Evolutionary conservation across 768 basidiomycete genomes (phyloP).

Genomic region (Hemileccinum impolitum): DNA sequence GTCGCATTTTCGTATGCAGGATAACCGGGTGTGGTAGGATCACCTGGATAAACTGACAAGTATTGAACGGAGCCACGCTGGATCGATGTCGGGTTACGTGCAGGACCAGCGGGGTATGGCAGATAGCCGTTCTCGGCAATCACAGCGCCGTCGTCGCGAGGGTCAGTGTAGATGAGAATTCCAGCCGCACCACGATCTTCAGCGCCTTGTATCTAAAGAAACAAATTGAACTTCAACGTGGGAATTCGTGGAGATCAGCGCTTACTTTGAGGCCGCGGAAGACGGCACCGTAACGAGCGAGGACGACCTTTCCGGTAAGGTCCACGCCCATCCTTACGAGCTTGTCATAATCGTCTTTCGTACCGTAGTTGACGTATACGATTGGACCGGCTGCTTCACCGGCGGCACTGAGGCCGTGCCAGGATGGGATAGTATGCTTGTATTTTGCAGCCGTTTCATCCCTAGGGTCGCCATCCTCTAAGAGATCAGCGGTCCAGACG

Average conservation of each 20-base stretch:
- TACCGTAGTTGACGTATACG: conserved; percentile 81
- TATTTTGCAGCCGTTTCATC: conserved; percentile 74
- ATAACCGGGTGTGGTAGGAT: conserved; percentile 83
- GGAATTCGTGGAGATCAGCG: conserved; percentile 2
- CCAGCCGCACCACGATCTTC: conserved; percentile 80
- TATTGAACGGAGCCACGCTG: conserved; percentile 83
- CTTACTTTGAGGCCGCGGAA: conserved; percentile 84
- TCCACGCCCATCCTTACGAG: conserved; percentile 64
- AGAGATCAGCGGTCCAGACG: conserved; percentile 69
- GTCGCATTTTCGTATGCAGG: conserved; percentile 83
- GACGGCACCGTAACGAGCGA: conserved; percentile 70
- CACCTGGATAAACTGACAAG: conserved; percentile 62
- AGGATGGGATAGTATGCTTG: conserved; percentile 67
- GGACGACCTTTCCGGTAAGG: conserved; percentile 72
- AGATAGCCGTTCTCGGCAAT: conserved; percentile 73
- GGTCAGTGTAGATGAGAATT: conserved; percentile 80
- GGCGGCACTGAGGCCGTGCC: conserved; percentile 79
- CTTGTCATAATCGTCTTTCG: conserved; percentile 63
- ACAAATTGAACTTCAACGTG: conserved; percentile 7
- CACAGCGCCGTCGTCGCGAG: conserved; percentile 80
- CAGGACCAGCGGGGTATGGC: conserved; percentile 76
- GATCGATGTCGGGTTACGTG: conserved; percentile 76
- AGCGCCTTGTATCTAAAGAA: conserved; percentile 67
- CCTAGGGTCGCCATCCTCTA: conserved; percentile 63
- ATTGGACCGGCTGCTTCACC: conserved; percentile 71